Evolutionary conservation across 1,139 yeast genomes (phyloP), one percentile per base, ranked within the genome.

Genomic region (Candida frijolesensis): DNA sequence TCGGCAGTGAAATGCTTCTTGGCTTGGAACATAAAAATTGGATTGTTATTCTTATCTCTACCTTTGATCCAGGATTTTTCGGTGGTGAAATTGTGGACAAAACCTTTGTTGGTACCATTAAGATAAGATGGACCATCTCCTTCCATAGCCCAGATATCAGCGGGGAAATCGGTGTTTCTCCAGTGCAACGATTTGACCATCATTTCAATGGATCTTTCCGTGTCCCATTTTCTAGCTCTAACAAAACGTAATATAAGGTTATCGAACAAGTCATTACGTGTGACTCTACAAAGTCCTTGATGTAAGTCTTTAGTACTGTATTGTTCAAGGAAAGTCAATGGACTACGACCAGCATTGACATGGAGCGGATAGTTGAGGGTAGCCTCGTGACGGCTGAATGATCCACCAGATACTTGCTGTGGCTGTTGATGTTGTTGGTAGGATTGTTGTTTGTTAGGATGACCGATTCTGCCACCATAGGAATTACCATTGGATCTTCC

Each of bases 211-310:
- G 72, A 68, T 47, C 67, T 65, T 27, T 67, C 67, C 19, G 68
- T 55, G 41, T 71, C 65, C 63, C 71, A 72, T 56, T 75, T 75
- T 60, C 81, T 74, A 34, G 81, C 81, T 51, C 80, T 65, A 32
- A 75, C 60, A 45, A 70, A 76, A 51, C 72, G 64, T 54, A 73
- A 67, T 4, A 71, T 29, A 47, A 62, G 61, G 53, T 73, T 72
- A 55, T 76, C 80, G 19, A 66, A 51, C 45, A 70, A 63, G 55
- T 74, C 78, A 46, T 70, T 67, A 57, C 74, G 66, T 32, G 55
- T 33, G 15, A 60, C 55, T 4, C 48, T 48, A 49, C 59, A 50
- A 14, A 72, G 50, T 1, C 67, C 63, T 12, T 54, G 53, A 52
- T 73, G 79, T 12, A 69, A 42, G 8, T 64, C 65, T 9, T 57